Percentiles rank a stretch among this genome's conserved stretches.
phyloP scores from a whole-genome alignment of 1,284 basidiomycete species.

The Coniferiporia weirii region DNA sequence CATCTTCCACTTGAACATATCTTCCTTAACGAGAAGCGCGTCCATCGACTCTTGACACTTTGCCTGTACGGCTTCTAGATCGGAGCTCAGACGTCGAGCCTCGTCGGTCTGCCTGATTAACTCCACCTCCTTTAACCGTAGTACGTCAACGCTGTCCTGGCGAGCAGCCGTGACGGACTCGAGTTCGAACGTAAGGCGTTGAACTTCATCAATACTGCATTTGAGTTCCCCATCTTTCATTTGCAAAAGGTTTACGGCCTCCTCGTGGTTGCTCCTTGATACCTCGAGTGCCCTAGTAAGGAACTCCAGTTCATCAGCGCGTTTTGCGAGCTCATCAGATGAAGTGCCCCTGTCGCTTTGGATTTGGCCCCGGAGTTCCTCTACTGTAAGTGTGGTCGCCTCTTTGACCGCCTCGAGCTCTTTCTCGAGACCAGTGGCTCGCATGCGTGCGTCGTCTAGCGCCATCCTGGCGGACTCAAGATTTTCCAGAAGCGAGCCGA shows the following conservation, averaged over 20 bases:
- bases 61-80: background rate
- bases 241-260: background rate
- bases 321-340: conserved; percentile 5
- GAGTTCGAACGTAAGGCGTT: conserved; percentile 5
- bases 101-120: background rate
- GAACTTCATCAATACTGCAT: background rate
- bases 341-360: background rate
- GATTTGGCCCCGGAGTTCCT: background rate
- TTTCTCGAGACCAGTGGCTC: background rate
- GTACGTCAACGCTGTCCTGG: background rate
- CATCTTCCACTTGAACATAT: background rate
- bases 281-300: conserved; percentile 1
- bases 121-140: background rate
- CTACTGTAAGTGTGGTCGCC: background rate
- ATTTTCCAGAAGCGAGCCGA: background rate
- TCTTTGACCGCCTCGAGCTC: conserved; percentile 1
- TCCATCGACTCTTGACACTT: background rate
- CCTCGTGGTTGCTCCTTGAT: background rate
- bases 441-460: background rate
- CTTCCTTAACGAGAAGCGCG: background rate
- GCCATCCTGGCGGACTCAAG: background rate
- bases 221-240: background rate
- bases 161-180: background rate
- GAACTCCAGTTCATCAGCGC: background rate
- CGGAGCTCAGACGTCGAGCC: background rate